These are phyloP conservation scores for Neofusicoccum kwambonambiense DNA, from an alignment of 2,329 filamentous ascomycete species.

Conservation along the genomic window DNA sequence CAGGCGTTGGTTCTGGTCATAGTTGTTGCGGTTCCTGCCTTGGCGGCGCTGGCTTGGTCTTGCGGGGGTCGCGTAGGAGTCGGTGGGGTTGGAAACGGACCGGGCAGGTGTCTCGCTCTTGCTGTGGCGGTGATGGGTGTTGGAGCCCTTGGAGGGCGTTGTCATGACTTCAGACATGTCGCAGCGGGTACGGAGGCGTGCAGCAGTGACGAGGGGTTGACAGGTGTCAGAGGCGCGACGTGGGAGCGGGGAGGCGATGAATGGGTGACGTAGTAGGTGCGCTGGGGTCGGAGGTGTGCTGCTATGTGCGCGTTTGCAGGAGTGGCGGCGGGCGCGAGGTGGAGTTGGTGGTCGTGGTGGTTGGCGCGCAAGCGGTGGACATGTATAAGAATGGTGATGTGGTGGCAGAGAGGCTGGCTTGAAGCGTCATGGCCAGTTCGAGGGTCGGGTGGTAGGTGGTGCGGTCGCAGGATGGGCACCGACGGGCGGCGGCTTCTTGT, in stretches of 20 bases:
- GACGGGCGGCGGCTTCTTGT: constrained; percentile 11
- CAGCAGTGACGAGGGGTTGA: not conserved
- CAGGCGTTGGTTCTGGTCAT: constrained; percentile 24
- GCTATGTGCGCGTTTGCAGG: constrained; percentile 17
- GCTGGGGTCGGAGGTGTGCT: not conserved
- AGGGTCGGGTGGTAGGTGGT: constrained; percentile 7
- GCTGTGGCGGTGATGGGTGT: constrained; percentile 29
- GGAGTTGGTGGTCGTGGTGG: constrained; percentile 3
- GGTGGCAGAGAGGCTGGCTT: constrained; percentile 6
- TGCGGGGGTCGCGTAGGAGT: constrained; percentile 23
- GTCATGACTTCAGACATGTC: constrained; percentile 12
- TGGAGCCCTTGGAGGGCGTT: constrained; percentile 33
- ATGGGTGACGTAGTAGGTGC: constrained; percentile 13
- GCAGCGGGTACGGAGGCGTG: not conserved
- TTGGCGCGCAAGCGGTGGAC: constrained; percentile 9
- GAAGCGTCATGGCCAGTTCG: constrained; percentile 7
- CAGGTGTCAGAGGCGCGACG: not conserved
- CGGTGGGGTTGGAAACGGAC: constrained; percentile 27
- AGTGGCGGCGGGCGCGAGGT: constrained; percentile 12
- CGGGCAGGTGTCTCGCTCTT: constrained; percentile 25
- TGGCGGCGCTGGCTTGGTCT: constrained; percentile 31
- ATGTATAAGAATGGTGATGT: constrained; percentile 17
- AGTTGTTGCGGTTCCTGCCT: constrained; percentile 33
- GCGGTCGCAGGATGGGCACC: constrained; percentile 4
- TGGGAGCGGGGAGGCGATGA: not conserved